phyloP scores from a whole-genome alignment of 805 yeast genomes.

The Cyberlindnera meyerae region DNA sequence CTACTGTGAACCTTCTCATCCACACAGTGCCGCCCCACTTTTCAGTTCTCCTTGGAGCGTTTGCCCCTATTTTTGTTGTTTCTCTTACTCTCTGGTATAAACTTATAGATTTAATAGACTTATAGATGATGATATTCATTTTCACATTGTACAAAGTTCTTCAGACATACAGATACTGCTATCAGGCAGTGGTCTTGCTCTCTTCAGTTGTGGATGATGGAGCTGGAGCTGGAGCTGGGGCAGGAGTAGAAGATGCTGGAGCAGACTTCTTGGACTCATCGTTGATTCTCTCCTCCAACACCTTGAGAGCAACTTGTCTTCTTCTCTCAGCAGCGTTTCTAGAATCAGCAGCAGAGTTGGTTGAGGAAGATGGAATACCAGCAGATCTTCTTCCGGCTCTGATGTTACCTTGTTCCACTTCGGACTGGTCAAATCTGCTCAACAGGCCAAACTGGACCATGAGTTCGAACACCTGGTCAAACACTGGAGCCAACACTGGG shows the following conservation, averaged over 20 bases:
- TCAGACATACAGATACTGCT: too few species aligned
- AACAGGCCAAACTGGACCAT: constrained; percentile 42
- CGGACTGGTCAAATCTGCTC: constrained; percentile 60
- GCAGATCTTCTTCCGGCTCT: constrained; percentile 58
- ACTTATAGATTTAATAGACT: constrained; percentile 6
- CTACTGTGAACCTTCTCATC: constrained; percentile 21
- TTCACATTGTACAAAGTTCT: too few species aligned
- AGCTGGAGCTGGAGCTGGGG: not conserved
- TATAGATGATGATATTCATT: too few species aligned
- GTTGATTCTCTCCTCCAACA: constrained; percentile 58
- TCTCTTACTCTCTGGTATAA: not conserved
- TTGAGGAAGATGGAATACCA: constrained; percentile 8
- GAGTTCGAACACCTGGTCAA: constrained; percentile 37
- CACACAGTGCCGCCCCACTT: not conserved
- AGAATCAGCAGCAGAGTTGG: constrained; percentile 29
- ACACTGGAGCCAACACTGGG: constrained; percentile 47
- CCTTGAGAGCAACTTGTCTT: constrained; percentile 71
- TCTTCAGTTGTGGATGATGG: not conserved
- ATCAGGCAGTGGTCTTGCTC: too few species aligned
- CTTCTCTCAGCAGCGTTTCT: constrained; percentile 67
- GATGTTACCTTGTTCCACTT: constrained; percentile 68
- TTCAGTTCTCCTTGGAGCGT: not conserved
- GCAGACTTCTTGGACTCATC: constrained; percentile 16
- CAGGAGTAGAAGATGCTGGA: not conserved
- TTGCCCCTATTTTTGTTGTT: not conserved